Base-by-base conservation (phyloP, 1,284 basidiomycete genomes). In the Laetiporus sulphureus region DNA sequence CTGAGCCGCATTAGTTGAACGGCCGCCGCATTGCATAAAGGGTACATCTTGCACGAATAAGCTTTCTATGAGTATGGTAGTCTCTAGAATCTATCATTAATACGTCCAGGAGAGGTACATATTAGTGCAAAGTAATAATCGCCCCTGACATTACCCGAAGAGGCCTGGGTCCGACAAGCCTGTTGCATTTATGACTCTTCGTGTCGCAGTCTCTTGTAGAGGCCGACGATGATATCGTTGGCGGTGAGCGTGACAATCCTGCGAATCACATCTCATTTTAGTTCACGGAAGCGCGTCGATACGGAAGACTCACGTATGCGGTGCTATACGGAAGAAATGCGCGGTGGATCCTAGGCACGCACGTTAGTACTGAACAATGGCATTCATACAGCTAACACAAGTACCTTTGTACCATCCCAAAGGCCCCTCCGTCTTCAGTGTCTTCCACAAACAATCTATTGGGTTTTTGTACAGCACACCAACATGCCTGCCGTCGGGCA, bases 391-490 rank as follows among this genome's bases (percentile, higher is more conserved):
- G 25, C 25, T 8, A 8, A 8, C 25, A 19, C 32, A 12, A 60
- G 44, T 44, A 78, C 90, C 91, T 71, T 95, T 95, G 68, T 97
- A 96, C 85, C 85, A 89, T 19, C 91, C 95, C 32, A 81, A 69
- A 8, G 94, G 68, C 30, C 95, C 95, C 66, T 99, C 95, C 1
- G 86, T 72, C 60, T 86, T 87, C 51, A 91, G 77, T 0, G 94
- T 99, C 69, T 97, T 95, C 87, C 89, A 96, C 38, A 99, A 70
- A 64, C 94, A 97, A 58, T 97, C 93, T 54, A 97, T 81, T 2
- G 94, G 94, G 60, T 89, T 94, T 61, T 76, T 84, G 67, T 96
- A 97, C 10, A 96, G 68, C 2, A 80, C 68, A 4, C 93, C 92
- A 44, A 81, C 72, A 31, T 79, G 65, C 54, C 72, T 80, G 25